Percentiles rank a stretch among this genome's conserved stretches.
phyloP scores from a whole-genome alignment of 371 early-diverging fungal genomes.

The Massospora cicadina region DNA sequence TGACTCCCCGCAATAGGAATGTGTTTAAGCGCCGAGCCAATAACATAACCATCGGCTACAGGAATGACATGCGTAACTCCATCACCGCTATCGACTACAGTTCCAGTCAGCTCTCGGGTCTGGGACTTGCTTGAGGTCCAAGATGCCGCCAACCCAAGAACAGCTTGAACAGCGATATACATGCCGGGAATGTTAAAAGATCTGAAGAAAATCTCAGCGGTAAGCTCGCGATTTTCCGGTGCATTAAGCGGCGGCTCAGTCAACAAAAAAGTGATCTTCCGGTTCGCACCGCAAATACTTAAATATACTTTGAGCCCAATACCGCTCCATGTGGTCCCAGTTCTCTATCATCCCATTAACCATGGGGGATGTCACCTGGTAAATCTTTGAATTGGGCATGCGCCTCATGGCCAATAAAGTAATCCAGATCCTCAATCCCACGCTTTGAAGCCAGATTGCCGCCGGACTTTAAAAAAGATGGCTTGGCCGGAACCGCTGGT shows the following conservation, averaged over 20 bases:
- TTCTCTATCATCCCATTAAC: conserved; percentile 80
- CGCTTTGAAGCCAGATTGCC: conserved; percentile 81
- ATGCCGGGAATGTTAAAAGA: conserved; percentile 76
- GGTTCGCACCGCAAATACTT: conserved; percentile 95
- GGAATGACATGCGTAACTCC: conserved; percentile 98
- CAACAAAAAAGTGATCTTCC: conserved; percentile 85
- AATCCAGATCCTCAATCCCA: conserved; percentile 93
- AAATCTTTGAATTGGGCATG: conserved; percentile 66
- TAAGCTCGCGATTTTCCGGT: conserved; percentile 85
- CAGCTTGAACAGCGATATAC: conserved; percentile 88
- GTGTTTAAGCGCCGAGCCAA: conserved; percentile 91
- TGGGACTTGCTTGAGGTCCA: conserved; percentile 66
- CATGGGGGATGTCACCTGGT: conserved; percentile 69
- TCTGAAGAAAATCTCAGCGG: conserved; percentile 86
- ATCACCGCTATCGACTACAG: conserved; percentile 94
- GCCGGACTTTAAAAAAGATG: conserved; percentile 31
- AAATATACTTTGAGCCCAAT: conserved; percentile 93
- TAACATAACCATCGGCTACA: conserved; percentile 94
- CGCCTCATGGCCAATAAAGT: conserved; percentile 94
- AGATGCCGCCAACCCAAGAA: conserved; percentile 73
- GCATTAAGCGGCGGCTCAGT: conserved; percentile 84
- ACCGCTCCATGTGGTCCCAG: conserved; percentile 89
- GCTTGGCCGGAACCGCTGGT: conserved; percentile 35
- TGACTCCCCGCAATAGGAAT: conserved; percentile 96
- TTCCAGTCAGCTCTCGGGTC: conserved; percentile 81